Base-by-base conservation (phyloP, 805 yeast species). In the Sugiyamaella smithiae region DNA sequence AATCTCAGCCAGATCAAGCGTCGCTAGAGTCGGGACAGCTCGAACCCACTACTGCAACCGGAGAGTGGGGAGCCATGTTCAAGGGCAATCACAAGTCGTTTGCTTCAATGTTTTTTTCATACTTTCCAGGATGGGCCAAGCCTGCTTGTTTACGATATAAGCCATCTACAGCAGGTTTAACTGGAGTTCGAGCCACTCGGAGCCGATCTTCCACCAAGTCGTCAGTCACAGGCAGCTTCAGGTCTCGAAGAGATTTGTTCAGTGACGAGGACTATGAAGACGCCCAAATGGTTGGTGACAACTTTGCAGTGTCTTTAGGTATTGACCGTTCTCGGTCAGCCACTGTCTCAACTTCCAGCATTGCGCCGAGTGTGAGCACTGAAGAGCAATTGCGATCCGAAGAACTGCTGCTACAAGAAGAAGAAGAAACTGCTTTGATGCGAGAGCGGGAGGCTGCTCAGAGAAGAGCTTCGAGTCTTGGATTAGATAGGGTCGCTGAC, bases 241-340 rank as follows among this genome's bases (percentile, higher is more conserved):
- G 62, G 12, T 58, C 62, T 9, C 42, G 60, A 19, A 37, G 55
- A 11, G 62, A 58, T 20, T 43, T 58, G 22, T 45, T 58, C 32
- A 43, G 57, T 17, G 62, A 58, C 16, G 57, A 37, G 1, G 57
- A 53, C 12, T 33, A 43, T 22, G 60, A 57, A 23, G 62, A 58
- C 37, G 62, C 62, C 2, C 62, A 58, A 35, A 43, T 57, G 35
- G 56, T 58, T 22, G 47, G 54, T 32, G 61, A 58, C 32, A 52
- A 53, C 33, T 54, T 56, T 45, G 57, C 58, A 24, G 45, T 52
- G n/a, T 20, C 53, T 16, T 19, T 55, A 25, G 43, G 25, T 9
- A 32, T 48, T 24, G 49, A 42, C 2, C 25, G 25, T 11, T 19
- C 23, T 12, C 11, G 35, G 9, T 24, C 26, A 26, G 29, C 23